Percentiles rank a stretch among this genome's conserved stretches.
phyloP scores from a whole-genome alignment of 306 rosid genomes.

The Crotalaria pallida region DNA sequence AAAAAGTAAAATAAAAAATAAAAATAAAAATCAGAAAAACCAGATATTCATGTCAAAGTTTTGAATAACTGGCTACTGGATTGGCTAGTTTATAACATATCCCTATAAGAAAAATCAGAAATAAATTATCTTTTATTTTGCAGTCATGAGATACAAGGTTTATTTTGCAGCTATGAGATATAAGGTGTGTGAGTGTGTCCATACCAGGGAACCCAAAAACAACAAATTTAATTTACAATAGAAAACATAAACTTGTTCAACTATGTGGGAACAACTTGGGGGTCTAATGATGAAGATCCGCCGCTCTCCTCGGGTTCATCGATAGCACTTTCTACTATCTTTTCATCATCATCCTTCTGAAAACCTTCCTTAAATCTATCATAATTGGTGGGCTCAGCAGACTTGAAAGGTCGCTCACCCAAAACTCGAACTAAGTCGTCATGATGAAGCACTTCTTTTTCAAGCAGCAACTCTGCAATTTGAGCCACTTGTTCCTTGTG shows the following conservation, averaged over 20 bases:
- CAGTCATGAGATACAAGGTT: conserved; percentile 20
- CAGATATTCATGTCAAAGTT: too few species aligned
- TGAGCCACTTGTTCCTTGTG: conserved; percentile 73
- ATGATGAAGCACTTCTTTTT: conserved; percentile 95
- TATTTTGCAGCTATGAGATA: not conserved
- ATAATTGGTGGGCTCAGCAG: conserved; percentile 51
- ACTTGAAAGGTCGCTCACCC: conserved; percentile 73
- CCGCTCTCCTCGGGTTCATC: conserved; percentile 43
- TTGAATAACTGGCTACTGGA: not conserved
- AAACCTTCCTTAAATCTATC: conserved; percentile 74
- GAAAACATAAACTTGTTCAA: not conserved
- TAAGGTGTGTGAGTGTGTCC: too few species aligned
- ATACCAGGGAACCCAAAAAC: conserved; percentile 13
- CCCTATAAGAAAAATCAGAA: not conserved
- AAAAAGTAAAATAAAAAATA: too few species aligned
- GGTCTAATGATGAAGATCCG: conserved; percentile 60
- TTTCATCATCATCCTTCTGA: conserved; percentile 39
- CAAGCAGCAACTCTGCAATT: conserved; percentile 84
- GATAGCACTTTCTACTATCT: conserved; percentile 32
- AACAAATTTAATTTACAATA: conserved; percentile 54
- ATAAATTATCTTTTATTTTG: conserved; percentile 8
- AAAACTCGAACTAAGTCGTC: conserved; percentile 59
- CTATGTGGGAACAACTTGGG: conserved; percentile 75
- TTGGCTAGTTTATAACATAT: not conserved
- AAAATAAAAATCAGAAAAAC: too few species aligned